Evolutionary conservation across 129 eudicot genomes (phyloP).

Genomic region (Helianthus tuberosus): DNA sequence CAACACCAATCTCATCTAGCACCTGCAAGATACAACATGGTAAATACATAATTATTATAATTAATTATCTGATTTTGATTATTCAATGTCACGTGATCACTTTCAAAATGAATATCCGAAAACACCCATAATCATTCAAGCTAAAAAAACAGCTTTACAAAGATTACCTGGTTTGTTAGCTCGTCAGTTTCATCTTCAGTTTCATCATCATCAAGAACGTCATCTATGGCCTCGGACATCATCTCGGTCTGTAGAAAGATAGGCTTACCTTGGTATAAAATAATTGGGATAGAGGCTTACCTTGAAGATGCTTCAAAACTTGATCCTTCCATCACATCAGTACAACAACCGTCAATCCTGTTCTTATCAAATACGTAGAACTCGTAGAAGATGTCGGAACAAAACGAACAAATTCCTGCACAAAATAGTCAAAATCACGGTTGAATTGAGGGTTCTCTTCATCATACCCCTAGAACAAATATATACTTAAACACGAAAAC

Average conservation of each 20-base stretch:
- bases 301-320: no score
- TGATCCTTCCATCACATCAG: no score
- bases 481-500: no score
- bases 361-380: no score
- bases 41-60: conserved; percentile 3
- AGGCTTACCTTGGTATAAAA: no score
- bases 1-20: conserved; percentile 95
- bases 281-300: no score
- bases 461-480: no score
- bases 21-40: conserved; percentile 60
- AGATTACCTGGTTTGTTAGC: conserved; percentile 82
- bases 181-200: conserved; percentile 99
- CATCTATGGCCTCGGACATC: conserved; percentile 99
- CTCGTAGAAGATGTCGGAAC: no score
- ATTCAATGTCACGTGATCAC: background rate
- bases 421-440: no score
- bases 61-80: background rate
- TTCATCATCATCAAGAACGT: conserved; percentile 88
- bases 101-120: conserved; percentile 12
- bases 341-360: no score
- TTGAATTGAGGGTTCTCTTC: no score
- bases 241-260: conserved; percentile 75
- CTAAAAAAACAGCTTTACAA: conserved; percentile 6
- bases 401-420: no score
- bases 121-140: conserved; percentile 1